Conservation (phyloP, 768 basidiomycete species). For the Rhizopogon vulgaris region DNA sequence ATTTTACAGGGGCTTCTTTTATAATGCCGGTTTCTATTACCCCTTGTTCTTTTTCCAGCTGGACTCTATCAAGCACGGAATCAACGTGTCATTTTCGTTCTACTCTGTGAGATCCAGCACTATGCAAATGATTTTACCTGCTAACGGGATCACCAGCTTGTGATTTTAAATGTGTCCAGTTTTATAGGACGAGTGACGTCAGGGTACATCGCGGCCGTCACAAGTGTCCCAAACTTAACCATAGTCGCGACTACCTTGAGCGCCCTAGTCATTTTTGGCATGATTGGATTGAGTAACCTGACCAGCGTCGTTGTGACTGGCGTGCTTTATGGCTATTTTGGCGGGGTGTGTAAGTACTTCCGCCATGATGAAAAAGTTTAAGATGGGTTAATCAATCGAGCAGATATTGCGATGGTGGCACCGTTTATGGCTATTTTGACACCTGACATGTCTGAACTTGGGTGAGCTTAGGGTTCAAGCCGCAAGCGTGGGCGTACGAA, state of each 20-base stretch:
- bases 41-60: conserved; percentile 56
- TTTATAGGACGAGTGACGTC: conserved; percentile 31
- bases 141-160: conserved; percentile 20
- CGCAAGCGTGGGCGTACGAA: too few relatives aligned
- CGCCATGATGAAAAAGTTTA: background rate
- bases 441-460: conserved; percentile 43
- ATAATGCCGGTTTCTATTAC: conserved; percentile 36
- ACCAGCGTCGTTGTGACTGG: too few relatives aligned
- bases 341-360: too few relatives aligned
- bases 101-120: conserved; percentile 36
- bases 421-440: conserved; percentile 41
- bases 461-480: conserved; percentile 22
- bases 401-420: conserved; percentile 32
- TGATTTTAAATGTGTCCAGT: conserved; percentile 33
- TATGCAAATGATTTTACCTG: background rate
- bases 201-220: conserved; percentile 27
- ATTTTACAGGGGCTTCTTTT: conserved; percentile 12
- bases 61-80: conserved; percentile 42
- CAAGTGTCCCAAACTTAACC: conserved; percentile 40
- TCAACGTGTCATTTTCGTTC: conserved; percentile 44
- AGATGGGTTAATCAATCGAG: background rate
- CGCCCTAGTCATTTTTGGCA: conserved; percentile 35
- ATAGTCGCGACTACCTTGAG: conserved; percentile 28
- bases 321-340: too few relatives aligned
- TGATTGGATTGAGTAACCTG: background rate